Conservation (phyloP, 2,329 filamentous ascomycete species). For the Pezicula radicicola region DNA sequence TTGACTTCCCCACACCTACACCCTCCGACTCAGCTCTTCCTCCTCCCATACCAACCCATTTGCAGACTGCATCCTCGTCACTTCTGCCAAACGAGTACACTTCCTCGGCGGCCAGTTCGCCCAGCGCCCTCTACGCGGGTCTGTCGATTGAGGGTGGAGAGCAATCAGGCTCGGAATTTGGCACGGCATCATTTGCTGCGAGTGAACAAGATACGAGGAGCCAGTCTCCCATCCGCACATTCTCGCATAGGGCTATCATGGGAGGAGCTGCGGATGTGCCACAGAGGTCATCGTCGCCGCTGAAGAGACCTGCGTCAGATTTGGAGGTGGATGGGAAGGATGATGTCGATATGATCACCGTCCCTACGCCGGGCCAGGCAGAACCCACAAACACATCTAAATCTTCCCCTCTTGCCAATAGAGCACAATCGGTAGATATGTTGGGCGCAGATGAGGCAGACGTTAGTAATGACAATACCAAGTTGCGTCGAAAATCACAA, state of each 20-base stretch:
- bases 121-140: slow-evolving; percentile 54
- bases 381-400: slow-evolving; percentile 7
- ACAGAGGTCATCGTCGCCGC: slow-evolving; percentile 60
- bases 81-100: slow-evolving; percentile 46
- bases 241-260: slow-evolving; percentile 51
- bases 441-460: slow-evolving; percentile 11
- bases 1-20: slow-evolving; percentile 26
- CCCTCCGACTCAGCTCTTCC: slow-evolving; percentile 39
- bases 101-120: slow-evolving; percentile 56
- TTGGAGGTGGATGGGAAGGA: slow-evolving; percentile 25
- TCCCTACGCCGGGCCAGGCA: slow-evolving; percentile 10
- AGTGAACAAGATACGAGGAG: slow-evolving; percentile 28
- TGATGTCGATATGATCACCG: slow-evolving; percentile 29
- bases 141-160: slow-evolving; percentile 49
- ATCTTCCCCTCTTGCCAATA: slow-evolving; percentile 1
- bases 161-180: slow-evolving; percentile 15
- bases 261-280: slow-evolving; percentile 55
- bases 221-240: slow-evolving; percentile 49
- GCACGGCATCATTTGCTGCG: slow-evolving; percentile 31
- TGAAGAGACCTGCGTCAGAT: slow-evolving; percentile 57
- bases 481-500: slow-evolving; percentile 4
- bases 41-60: slow-evolving; percentile 43
- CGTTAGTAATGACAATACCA: not conserved
- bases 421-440: slow-evolving; percentile 22
- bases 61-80: slow-evolving; percentile 34